A percentile compares a stretch with the other conserved stretches of the same genome.
Conservation (phyloP, 2,329 filamentous ascomycete genomes). For the Pyrenophora teres region DNA sequence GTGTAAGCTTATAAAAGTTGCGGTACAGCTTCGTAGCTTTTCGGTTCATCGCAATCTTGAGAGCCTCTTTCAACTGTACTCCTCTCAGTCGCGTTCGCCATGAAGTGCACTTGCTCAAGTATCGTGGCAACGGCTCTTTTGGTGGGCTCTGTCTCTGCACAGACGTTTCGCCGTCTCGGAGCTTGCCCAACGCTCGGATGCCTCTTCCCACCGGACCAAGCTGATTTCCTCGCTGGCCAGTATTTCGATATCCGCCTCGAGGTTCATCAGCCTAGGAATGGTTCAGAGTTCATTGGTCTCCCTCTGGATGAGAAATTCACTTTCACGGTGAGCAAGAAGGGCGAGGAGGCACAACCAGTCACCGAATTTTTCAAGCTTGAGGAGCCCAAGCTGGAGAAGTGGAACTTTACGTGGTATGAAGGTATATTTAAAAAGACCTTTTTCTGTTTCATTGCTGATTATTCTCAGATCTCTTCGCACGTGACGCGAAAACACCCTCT, state of each 20-base stretch:
- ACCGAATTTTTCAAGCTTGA: slow-evolving; percentile 70
- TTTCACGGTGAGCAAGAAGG: slow-evolving; percentile 71
- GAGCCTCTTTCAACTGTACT: slow-evolving; percentile 18
- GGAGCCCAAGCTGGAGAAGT: slow-evolving; percentile 76
- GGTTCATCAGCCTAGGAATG: slow-evolving; percentile 80
- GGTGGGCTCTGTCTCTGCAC: slow-evolving; percentile 45
- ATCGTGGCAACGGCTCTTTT: slow-evolving; percentile 37
- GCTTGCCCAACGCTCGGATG: slow-evolving; percentile 61
- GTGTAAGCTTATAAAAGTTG: slow-evolving; percentile 39
- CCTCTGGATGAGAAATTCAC: slow-evolving; percentile 76
- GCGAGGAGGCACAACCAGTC: slow-evolving; percentile 60
- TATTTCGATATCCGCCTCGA: slow-evolving; percentile 84
- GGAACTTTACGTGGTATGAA: slow-evolving; percentile 85
- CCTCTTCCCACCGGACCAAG: slow-evolving; percentile 64
- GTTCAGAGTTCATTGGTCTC: slow-evolving; percentile 73
- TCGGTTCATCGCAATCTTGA: slow-evolving; percentile 25
- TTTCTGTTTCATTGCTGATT: background rate
- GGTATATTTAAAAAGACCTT: slow-evolving; percentile 46
- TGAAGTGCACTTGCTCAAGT: slow-evolving; percentile 39
- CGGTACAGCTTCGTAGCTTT: slow-evolving; percentile 16
- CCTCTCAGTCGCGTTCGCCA: slow-evolving; percentile 28
- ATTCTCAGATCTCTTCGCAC: slow-evolving; percentile 69
- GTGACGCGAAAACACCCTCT: slow-evolving; percentile 70
- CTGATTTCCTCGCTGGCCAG: slow-evolving; percentile 82
- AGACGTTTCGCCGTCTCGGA: slow-evolving; percentile 62